phyloP scores from a whole-genome alignment of 2,329 filamentous ascomycete genomes.

The Ampelomyces quisqualis region DNA sequence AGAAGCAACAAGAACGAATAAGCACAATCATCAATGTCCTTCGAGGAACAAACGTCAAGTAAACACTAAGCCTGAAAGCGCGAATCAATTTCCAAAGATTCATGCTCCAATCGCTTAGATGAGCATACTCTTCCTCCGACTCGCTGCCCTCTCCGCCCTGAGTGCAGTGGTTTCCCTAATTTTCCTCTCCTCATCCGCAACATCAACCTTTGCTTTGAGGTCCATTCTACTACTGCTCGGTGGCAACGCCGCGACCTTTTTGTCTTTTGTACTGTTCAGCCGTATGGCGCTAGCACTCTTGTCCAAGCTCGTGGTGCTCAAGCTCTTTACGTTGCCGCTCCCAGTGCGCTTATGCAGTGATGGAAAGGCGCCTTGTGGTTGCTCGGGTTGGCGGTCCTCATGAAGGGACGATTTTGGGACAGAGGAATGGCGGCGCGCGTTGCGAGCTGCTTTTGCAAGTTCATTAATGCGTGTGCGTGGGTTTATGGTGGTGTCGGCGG shows the following conservation, averaged over 20 bases:
- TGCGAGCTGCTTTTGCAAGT: conserved; percentile 32
- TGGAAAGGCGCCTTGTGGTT: conserved; percentile 19
- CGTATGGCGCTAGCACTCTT: conserved; percentile 22
- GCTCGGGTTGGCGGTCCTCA: conserved; percentile 15
- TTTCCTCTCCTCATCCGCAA: conserved; percentile 6
- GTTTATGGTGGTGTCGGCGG: conserved; percentile 18
- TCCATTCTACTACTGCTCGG: conserved; percentile 14
- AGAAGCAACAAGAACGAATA: too few species aligned
- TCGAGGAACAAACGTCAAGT: too few species aligned
- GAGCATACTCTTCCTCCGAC: conserved; percentile 48
- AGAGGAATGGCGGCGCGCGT: conserved; percentile 38
- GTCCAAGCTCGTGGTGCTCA: conserved; percentile 14
- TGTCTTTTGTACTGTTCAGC: conserved; percentile 19
- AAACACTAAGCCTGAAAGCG: too few species aligned
- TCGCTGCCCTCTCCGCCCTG: conserved; percentile 42
- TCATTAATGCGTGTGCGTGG: conserved; percentile 28
- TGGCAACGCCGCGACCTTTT: conserved; percentile 8
- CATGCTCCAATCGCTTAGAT: conserved; percentile 21
- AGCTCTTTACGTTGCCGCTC: conserved; percentile 25
- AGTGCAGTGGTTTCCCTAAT: conserved; percentile 23
- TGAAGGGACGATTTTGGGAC: conserved; percentile 18
- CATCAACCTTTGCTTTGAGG: conserved; percentile 13
- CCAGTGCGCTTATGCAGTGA: conserved; percentile 30
- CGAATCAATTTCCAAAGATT: too few species aligned
- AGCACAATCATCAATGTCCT: too few species aligned